These are phyloP conservation scores for Trifolium fragiferum DNA, from an alignment of 306 rosid genomes.

Conservation along the genomic window DNA sequence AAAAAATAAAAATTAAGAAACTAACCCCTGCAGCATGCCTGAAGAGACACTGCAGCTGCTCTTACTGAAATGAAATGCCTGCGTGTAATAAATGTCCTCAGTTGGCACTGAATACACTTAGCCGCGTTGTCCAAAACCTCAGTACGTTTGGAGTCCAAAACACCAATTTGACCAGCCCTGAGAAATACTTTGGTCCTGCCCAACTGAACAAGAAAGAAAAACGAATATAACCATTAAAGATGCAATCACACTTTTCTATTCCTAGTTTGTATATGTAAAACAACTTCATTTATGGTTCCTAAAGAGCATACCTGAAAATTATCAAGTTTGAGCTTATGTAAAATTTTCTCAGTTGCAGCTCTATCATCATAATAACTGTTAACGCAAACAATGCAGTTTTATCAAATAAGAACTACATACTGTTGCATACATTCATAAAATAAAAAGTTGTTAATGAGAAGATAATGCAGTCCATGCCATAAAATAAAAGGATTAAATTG, in stretches of 20 bases:
- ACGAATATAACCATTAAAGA: slow-evolving; percentile 34
- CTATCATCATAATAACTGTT: slow-evolving; percentile 81
- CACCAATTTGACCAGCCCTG: slow-evolving; percentile 96
- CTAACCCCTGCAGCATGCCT: slow-evolving; percentile 89
- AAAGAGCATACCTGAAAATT: slow-evolving; percentile 78
- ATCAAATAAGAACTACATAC: slow-evolving; percentile 30
- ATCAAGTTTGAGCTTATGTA: slow-evolving; percentile 74
- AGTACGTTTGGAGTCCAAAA: slow-evolving; percentile 81
- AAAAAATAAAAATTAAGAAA: slow-evolving; percentile 15
- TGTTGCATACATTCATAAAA: slow-evolving; percentile 21
- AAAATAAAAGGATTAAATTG: slow-evolving; percentile 24
- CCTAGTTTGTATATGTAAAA: slow-evolving; percentile 34
- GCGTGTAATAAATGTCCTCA: slow-evolving; percentile 72
- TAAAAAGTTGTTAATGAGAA: slow-evolving; percentile 18
- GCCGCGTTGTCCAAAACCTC: slow-evolving; percentile 92
- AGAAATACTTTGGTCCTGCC: slow-evolving; percentile 95
- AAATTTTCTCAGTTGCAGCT: slow-evolving; percentile 66
- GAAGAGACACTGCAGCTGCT: slow-evolving; percentile 71
- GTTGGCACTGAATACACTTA: slow-evolving; percentile 67
- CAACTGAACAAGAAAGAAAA: slow-evolving; percentile 58
- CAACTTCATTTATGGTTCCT: slow-evolving; percentile 17
- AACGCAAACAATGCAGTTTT: slow-evolving; percentile 27
- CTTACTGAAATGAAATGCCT: slow-evolving; percentile 65
- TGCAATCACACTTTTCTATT: not conserved
- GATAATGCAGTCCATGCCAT: slow-evolving; percentile 25